Evolutionary conservation across 2,329 filamentous ascomycete genomes (phyloP), one percentile per base, ranked within the genome.

Genomic region (Pseudopithomyces chartarum): DNA sequence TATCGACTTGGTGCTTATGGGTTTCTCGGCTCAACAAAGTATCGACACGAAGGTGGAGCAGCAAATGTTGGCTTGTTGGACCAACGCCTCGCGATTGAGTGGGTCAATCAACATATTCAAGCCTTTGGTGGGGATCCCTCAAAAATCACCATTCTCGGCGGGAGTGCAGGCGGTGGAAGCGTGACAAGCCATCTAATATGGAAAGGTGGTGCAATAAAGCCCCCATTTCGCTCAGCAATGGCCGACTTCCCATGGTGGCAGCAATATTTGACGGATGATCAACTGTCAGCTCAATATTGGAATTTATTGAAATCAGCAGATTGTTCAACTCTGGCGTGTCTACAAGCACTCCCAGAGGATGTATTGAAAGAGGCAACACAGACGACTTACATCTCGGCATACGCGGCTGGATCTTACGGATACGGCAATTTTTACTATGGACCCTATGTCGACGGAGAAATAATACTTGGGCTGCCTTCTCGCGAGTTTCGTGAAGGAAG

Each of bases 51-150:
- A 61, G 79, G 77, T 1, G 85, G 85, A 0, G 79, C 81, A 49
- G 73, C 87, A 6, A 90, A 90, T 63, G 82, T 75, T 1, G 87
- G 87, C 0, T 68, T 89, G 8, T 75, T 87, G 2, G 87, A 89
- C 62, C 85, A 89, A 69, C 76, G 84, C 10, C 77, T 81, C 20
- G 74, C 82, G 1, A 67, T 90, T 43, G 65, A 81, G 44, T 89
- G 87, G 87, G 79, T 88, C 0, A 78, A 84, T 62, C 70, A 80
- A 17, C 75, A 89, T 57, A 87, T 89, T 20, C 47, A 23, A 23
- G 44, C 52, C 19, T 65, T 67, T 42, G 64, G 85, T 2, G 85
- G 85, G 0, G 80, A 87, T 57, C 81, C 83, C 0, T 63, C 79
- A 15, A 82, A 84, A 60, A 80, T 87, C 22, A 81, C 86, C 0